phyloP scores from a whole-genome alignment of 106 monocot genomes.

The Acorus calamus region DNA sequence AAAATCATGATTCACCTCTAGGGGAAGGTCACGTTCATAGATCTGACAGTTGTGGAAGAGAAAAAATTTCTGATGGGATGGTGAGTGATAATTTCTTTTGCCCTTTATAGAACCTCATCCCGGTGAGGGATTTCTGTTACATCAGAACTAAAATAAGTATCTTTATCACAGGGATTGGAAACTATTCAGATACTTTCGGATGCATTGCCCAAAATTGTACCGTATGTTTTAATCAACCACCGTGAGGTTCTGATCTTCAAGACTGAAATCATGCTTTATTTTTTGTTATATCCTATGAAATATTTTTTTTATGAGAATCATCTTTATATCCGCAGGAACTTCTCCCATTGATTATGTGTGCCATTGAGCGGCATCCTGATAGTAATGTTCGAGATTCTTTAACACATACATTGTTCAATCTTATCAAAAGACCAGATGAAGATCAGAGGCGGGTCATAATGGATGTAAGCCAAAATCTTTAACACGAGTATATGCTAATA shows the following conservation, averaged over 20 bases:
- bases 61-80: slow-evolving; percentile 41
- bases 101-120: too few species aligned
- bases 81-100: slow-evolving; percentile 14
- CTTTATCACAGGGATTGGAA: slow-evolving; percentile 51
- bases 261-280: slow-evolving; percentile 3
- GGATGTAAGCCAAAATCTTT: slow-evolving; percentile 53
- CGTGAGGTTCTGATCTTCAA: slow-evolving; percentile 80
- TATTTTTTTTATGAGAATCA: slow-evolving; percentile 8
- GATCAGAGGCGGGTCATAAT: slow-evolving; percentile 92
- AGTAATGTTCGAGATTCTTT: slow-evolving; percentile 72
- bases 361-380: slow-evolving; percentile 94
- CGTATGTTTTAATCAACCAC: slow-evolving; percentile 95
- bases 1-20: slow-evolving; percentile 11
- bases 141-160: not conserved
- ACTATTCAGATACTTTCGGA: slow-evolving; percentile 90
- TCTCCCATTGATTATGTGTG: slow-evolving; percentile 98
- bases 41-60: slow-evolving; percentile 29
- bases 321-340: slow-evolving; percentile 59
- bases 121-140: too few species aligned
- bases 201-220: slow-evolving; percentile 95
- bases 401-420: slow-evolving; percentile 93
- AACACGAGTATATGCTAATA: too few species aligned
- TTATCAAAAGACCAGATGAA: slow-evolving; percentile 94
- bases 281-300: slow-evolving; percentile 1
- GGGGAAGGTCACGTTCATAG: slow-evolving; percentile 24